Evolutionary conservation across 179 eudicot genomes (phyloP).

Genomic region (Spergularia azorica): DNA sequence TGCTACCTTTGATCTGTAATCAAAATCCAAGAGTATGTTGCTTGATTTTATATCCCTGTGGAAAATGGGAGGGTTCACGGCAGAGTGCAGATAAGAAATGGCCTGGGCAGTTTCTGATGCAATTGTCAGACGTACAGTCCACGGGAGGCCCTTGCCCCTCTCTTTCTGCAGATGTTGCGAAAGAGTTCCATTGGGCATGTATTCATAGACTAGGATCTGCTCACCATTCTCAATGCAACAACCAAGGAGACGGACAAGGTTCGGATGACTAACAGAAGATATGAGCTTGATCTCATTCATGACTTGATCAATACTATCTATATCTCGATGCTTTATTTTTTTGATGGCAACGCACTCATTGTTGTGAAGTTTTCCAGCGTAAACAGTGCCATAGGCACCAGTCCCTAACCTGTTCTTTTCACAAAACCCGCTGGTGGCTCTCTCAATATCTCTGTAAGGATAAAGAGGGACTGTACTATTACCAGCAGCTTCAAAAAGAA

Average conservation of each 20-base stretch:
- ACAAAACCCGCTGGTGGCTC: slow-evolving; percentile 72
- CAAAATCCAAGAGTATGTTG: slow-evolving; percentile 44
- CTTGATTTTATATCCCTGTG: slow-evolving; percentile 54
- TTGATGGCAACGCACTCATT: slow-evolving; percentile 87
- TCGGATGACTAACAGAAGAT: slow-evolving; percentile 49
- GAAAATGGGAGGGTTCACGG: slow-evolving; percentile 48
- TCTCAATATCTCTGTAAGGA: slow-evolving; percentile 80
- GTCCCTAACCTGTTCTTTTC: slow-evolving; percentile 82
- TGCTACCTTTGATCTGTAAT: slow-evolving; percentile 46
- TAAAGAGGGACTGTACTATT: slow-evolving; percentile 57
- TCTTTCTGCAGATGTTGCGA: slow-evolving; percentile 69
- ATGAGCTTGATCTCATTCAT: slow-evolving; percentile 53
- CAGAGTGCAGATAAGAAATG: slow-evolving; percentile 44
- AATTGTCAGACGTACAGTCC: slow-evolving; percentile 57
- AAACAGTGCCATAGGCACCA: slow-evolving; percentile 96
- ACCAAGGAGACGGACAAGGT: slow-evolving; percentile 51
- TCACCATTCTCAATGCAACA: slow-evolving; percentile 79
- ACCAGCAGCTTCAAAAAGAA: slow-evolving; percentile 68
- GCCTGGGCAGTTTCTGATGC: slow-evolving; percentile 53
- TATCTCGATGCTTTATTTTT: slow-evolving; percentile 68
- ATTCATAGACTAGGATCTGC: slow-evolving; percentile 90
- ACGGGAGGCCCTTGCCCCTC: slow-evolving; percentile 65
- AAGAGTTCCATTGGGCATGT: slow-evolving; percentile 88
- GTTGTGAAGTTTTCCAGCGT: slow-evolving; percentile 72
- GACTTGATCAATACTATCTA: slow-evolving; percentile 67